phyloP scores from a whole-genome alignment of 768 basidiomycete genomes.

The Pholiota microspora region DNA sequence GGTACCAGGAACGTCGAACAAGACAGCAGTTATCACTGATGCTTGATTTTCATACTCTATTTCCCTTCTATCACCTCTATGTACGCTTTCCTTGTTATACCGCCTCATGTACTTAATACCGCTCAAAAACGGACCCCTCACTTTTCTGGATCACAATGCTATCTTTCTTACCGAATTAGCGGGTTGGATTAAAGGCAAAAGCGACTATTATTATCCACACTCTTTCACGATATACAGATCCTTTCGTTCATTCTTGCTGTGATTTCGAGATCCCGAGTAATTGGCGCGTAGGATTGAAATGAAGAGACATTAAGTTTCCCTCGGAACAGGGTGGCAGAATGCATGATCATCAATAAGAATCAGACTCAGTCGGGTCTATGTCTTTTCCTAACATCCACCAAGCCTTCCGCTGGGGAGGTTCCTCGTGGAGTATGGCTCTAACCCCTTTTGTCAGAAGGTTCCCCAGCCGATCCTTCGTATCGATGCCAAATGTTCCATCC shows the following conservation, averaged over 20 bases:
- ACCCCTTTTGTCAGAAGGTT: neutral
- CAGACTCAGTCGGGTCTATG: neutral
- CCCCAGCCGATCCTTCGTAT: neutral
- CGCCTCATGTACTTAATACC: neutral
- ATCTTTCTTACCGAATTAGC: neutral
- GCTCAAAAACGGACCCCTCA: neutral
- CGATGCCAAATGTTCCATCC: neutral
- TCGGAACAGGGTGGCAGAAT: no score
- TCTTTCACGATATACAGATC: no score
- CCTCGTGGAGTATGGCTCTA: neutral
- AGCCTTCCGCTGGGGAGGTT: neutral
- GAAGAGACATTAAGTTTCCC: no score
- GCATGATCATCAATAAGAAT: conserved; percentile 1
- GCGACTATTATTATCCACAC: no score
- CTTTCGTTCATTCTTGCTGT: no score
- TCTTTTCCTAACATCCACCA: conserved; percentile 1
- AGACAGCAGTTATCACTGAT: conserved; percentile 6
- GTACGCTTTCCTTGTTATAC: neutral
- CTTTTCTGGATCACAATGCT: neutral
- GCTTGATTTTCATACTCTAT: conserved; percentile 7
- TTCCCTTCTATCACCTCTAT: neutral
- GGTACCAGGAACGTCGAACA: conserved; percentile 3
- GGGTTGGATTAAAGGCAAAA: neutral
- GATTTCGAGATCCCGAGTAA: no score
- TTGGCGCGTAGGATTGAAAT: no score